Percentiles rank a stretch among this genome's conserved stretches.
These are phyloP conservation scores for Plasmopara muralis DNA, from an alignment of 352 stramenopile species.

Conservation along the genomic window DNA sequence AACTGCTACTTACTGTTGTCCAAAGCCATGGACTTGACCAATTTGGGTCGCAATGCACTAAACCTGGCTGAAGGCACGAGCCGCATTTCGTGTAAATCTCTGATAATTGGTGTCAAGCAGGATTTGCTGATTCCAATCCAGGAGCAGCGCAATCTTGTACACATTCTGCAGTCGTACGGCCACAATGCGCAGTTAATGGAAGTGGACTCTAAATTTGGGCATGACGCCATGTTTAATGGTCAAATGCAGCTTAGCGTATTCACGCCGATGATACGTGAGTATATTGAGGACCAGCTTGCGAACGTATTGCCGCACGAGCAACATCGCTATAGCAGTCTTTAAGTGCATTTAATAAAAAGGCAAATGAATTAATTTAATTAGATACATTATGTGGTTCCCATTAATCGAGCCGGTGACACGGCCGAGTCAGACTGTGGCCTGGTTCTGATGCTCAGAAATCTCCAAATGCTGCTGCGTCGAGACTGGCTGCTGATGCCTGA, in stretches of 20 bases:
- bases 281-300: constrained; percentile 57
- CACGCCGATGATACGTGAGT: constrained; percentile 56
- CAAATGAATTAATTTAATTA: background rate
- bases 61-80: constrained; percentile 71
- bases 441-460: constrained; percentile 11
- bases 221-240: constrained; percentile 83
- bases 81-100: constrained; percentile 53
- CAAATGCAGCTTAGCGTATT: constrained; percentile 81
- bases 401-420: constrained; percentile 9
- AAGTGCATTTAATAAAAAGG: constrained; percentile 11
- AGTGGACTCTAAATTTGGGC: constrained; percentile 80
- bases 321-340: constrained; percentile 75
- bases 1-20: constrained; percentile 88
- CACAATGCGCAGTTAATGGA: constrained; percentile 55
- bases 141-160: constrained; percentile 72
- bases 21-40: constrained; percentile 84
- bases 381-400: background rate
- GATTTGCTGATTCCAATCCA: constrained; percentile 80
- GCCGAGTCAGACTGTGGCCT: constrained; percentile 1
- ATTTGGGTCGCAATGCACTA: constrained; percentile 56
- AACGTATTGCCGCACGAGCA: constrained; percentile 53
- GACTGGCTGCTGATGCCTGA: constrained; percentile 39
- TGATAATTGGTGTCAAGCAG: constrained; percentile 80
- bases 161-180: constrained; percentile 77
- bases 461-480: constrained; percentile 12